Base-by-base conservation (phyloP, 2,329 filamentous ascomycete species). In the Fusarium sp. region DNA sequence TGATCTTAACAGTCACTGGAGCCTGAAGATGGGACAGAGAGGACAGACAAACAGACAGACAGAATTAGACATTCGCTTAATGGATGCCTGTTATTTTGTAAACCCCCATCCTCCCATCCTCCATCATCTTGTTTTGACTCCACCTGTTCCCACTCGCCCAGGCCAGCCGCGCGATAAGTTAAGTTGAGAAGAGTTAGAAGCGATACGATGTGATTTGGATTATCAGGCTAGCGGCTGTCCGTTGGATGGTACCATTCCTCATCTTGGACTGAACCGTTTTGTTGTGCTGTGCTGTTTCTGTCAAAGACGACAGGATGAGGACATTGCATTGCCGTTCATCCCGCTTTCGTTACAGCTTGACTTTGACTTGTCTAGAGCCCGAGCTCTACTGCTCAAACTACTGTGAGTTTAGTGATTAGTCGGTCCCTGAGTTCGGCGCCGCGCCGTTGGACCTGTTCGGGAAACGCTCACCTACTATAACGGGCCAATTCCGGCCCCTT, bases 401-500 rank as follows among this genome's bases (percentile, higher is more conserved):
- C 14, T 44, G 41, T 44, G 41, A 44, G 22, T 24, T 44, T 27
- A 29, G 18, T 27, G 22, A 25, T 45, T 18, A 24, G 42, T 45
- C 22, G 42, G 20, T 51, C 29, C 30, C 32, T 41, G 32, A 22
- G 32, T 42, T 55, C 37, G 7, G 46, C 65, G 60, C 49, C 60
- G 45, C 49, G 57, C 65, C 69, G 68, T 71, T 71, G 30, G 44
- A 57, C 68, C 68, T 63, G 54, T 56, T 70, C 63, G 52, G 57
- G 67, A 64, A 70, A 62, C 66, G 67, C 34, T 66, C 52, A 58
- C 60, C 64, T 71, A 65, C 68, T 32, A 44, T 32, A 69, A 71
- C 49, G 60, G 69, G 64, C 65, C 69, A 71, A 61, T 71, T 71
- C 68, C 68, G 68, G 69, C 65, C 68, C 68, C 65, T 71, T 69